phyloP scores from a whole-genome alignment of 768 basidiomycete species.

The Auricularia cornea region DNA sequence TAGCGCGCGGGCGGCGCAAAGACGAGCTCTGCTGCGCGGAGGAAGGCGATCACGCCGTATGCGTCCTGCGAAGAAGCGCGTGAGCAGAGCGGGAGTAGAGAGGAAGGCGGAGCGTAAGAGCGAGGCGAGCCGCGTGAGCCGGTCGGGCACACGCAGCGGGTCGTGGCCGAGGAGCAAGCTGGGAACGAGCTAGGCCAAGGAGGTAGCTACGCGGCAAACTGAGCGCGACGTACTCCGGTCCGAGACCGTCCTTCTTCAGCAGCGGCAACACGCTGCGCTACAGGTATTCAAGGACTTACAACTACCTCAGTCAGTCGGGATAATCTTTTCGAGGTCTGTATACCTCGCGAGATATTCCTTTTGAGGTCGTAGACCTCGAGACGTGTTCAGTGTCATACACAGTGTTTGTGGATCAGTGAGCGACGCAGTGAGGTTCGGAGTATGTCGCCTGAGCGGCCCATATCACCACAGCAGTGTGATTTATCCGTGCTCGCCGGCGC shows the following conservation, averaged over 20 bases:
- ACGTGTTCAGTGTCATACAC: too few relatives aligned
- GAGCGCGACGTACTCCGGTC: slow-evolving; percentile 68
- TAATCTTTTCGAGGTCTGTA: too few relatives aligned
- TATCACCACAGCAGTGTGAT: too few relatives aligned
- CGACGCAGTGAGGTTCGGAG: too few relatives aligned
- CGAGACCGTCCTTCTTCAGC: slow-evolving; percentile 69
- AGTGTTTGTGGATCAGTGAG: too few relatives aligned
- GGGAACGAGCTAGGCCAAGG: slow-evolving; percentile 67
- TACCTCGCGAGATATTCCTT: too few relatives aligned
- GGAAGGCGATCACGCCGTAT: slow-evolving; percentile 44
- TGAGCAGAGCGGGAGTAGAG: slow-evolving; percentile 2
- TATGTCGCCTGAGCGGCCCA: too few relatives aligned
- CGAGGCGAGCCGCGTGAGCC: slow-evolving; percentile 36
- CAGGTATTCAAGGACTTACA: too few relatives aligned
- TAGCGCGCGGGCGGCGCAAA: slow-evolving; percentile 62
- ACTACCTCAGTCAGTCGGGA: too few relatives aligned
- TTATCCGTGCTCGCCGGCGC: too few relatives aligned
- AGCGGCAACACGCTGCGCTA: slow-evolving; percentile 91
- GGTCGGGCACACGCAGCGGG: slow-evolving; percentile 41
- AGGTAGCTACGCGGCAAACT: slow-evolving; percentile 74
- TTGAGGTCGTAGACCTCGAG: too few relatives aligned
- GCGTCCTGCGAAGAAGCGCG: slow-evolving; percentile 30
- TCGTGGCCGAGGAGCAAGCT: slow-evolving; percentile 75
- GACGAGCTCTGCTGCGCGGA: slow-evolving; percentile 60
- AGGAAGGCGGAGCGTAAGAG: slow-evolving; percentile 29